Conservation (phyloP, 2,329 filamentous ascomycete genomes). For the Lasiodiplodia sp. region DNA sequence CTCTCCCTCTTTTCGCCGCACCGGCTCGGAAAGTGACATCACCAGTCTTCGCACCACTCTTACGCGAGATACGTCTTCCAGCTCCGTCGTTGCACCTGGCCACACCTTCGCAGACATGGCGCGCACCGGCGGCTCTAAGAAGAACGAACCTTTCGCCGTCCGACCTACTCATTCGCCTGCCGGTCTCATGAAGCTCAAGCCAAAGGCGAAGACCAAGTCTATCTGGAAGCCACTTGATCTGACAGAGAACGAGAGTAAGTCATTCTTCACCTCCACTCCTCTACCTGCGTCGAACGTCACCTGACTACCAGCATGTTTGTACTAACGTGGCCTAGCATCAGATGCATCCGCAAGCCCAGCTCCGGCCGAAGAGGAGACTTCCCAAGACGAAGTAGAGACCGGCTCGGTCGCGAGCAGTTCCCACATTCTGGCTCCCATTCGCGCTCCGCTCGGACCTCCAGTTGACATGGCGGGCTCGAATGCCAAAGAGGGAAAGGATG, state of each 20-base stretch:
- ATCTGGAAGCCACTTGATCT: conserved; percentile 39
- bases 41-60: conserved; percentile 22
- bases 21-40: conserved; percentile 16
- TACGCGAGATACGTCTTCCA: conserved; percentile 18
- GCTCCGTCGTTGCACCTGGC: conserved; percentile 22
- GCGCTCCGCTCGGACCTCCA: conserved; percentile 25
- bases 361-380: background rate
- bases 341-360: background rate
- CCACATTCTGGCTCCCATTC: conserved; percentile 2
- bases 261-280: background rate
- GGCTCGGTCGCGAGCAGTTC: background rate
- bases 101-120: conserved; percentile 44
- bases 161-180: conserved; percentile 30
- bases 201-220: conserved; percentile 31
- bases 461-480: conserved; percentile 28
- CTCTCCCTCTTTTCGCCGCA: conserved; percentile 13
- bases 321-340: background rate
- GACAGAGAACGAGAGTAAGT: conserved; percentile 33
- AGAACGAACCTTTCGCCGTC: conserved; percentile 29
- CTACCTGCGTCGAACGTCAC: background rate
- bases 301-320: background rate
- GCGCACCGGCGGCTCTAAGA: conserved; percentile 34
- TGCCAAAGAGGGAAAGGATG: conserved; percentile 30
- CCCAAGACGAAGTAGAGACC: background rate
- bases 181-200: conserved; percentile 37